These are phyloP conservation scores for Cucurbita argyrosperma DNA, from an alignment of 306 rosid species.

Conservation along the genomic window DNA sequence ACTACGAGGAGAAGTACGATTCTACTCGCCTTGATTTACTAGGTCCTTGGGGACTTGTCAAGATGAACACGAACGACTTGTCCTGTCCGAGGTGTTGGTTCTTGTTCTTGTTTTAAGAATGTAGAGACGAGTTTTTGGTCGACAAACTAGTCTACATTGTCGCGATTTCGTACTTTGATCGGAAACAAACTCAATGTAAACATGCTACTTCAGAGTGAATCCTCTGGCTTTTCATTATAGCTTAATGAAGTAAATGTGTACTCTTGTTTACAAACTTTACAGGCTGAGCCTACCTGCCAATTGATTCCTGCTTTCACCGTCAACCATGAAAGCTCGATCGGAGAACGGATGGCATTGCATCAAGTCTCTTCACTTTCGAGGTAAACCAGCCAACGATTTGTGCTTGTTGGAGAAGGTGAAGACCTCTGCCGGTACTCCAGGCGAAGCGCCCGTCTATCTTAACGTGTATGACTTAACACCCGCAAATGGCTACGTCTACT, in stretches of 20 bases:
- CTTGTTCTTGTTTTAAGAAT: background rate
- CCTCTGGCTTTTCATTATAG: background rate
- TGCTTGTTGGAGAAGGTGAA: constrained; percentile 7
- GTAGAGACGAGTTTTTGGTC: too few species aligned
- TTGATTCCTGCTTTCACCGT: background rate
- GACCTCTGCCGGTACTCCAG: background rate
- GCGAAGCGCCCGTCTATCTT: constrained; percentile 5
- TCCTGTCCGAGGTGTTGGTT: background rate
- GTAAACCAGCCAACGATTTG: background rate
- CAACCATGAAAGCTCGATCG: constrained; percentile 2
- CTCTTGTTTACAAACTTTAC: background rate
- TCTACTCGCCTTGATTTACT: background rate
- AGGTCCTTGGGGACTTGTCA: background rate
- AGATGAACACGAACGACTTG: background rate
- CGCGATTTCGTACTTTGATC: background rate
- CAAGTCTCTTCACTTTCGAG: constrained; percentile 2
- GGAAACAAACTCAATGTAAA: background rate
- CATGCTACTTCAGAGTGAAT: background rate
- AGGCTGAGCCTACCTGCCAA: background rate
- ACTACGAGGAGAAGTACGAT: too few species aligned
- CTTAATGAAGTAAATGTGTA: background rate
- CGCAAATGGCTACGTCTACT: constrained; percentile 4
- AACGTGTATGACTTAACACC: constrained; percentile 11
- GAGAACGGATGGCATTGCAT: constrained; percentile 3
- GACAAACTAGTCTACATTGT: background rate